phyloP scores from a whole-genome alignment of 257 asterid species.

The Primulina tabacum region DNA sequence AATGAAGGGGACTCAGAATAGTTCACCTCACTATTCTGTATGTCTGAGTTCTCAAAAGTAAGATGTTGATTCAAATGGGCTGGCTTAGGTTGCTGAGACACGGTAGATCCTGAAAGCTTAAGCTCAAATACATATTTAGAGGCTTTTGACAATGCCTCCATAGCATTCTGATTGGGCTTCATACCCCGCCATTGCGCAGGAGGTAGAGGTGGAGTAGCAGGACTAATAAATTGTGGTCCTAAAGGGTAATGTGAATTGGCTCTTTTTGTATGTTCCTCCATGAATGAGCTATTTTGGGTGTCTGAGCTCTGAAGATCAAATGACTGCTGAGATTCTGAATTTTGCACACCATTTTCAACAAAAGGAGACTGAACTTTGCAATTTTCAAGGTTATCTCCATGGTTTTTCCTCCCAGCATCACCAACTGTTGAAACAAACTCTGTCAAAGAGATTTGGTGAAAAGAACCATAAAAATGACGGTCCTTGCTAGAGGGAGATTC shows the following conservation, averaged over 20 bases:
- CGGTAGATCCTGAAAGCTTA: slow-evolving; percentile 40
- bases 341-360: slow-evolving; percentile 37
- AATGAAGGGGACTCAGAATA: slow-evolving; percentile 6
- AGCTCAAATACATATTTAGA: slow-evolving; percentile 37
- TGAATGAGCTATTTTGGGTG: slow-evolving; percentile 37
- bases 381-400: slow-evolving; percentile 32
- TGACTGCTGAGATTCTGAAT: slow-evolving; percentile 42
- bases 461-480: slow-evolving; percentile 57
- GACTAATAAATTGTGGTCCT: slow-evolving; percentile 33
- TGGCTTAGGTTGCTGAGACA: slow-evolving; percentile 73
- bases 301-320: slow-evolving; percentile 61
- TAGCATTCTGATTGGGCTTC: slow-evolving; percentile 31
- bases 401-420: slow-evolving; percentile 36
- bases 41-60: slow-evolving; percentile 31
- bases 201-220: slow-evolving; percentile 70
- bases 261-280: slow-evolving; percentile 38
- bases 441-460: slow-evolving; percentile 59
- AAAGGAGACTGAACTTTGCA: slow-evolving; percentile 35
- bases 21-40: slow-evolving; percentile 57
- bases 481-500: slow-evolving; percentile 67
- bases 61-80: slow-evolving; percentile 57
- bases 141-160: slow-evolving; percentile 30
- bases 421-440: slow-evolving; percentile 52
- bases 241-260: slow-evolving; percentile 23
- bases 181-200: slow-evolving; percentile 56